phyloP scores from a whole-genome alignment of 805 yeast genomes.

The Candida andamanensis region DNA sequence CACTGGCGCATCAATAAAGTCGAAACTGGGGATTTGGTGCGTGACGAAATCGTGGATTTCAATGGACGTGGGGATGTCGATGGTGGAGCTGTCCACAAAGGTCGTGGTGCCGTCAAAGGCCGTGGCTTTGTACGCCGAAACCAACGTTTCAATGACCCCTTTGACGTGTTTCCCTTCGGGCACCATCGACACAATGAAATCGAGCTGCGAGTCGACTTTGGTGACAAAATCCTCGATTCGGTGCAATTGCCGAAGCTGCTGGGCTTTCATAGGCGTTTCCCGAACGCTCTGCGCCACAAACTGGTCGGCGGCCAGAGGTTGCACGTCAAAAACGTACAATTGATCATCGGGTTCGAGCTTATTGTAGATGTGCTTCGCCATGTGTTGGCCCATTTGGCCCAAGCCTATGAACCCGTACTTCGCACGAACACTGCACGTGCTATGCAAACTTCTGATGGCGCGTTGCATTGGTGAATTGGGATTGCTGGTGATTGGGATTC shows the following conservation, averaged over 20 bases:
- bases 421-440: constrained; percentile 3
- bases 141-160: constrained; percentile 35
- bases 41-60: constrained; percentile 33
- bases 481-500: not conserved
- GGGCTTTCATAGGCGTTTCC: constrained; percentile 18
- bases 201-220: constrained; percentile 19
- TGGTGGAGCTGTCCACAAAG: constrained; percentile 48
- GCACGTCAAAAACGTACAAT: constrained; percentile 41
- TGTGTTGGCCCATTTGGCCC: constrained; percentile 53
- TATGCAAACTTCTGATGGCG: constrained; percentile 3
- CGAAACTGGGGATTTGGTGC: constrained; percentile 21
- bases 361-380: constrained; percentile 46
- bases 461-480: not conserved
- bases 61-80: constrained; percentile 44
- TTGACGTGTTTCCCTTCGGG: constrained; percentile 51
- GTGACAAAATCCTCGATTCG: constrained; percentile 23
- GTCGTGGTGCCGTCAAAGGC: constrained; percentile 12
- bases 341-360: constrained; percentile 33
- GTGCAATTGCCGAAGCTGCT: constrained; percentile 10
- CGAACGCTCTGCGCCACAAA: constrained; percentile 20
- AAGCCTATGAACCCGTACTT: constrained; percentile 51
- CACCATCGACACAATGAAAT: constrained; percentile 46
- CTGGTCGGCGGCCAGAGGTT: constrained; percentile 19
- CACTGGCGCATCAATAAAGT: constrained; percentile 52
- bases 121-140: constrained; percentile 19